Evolutionary conservation across 208 protist species (phyloP).

Genomic region (Wallacemonas rigidus): DNA sequence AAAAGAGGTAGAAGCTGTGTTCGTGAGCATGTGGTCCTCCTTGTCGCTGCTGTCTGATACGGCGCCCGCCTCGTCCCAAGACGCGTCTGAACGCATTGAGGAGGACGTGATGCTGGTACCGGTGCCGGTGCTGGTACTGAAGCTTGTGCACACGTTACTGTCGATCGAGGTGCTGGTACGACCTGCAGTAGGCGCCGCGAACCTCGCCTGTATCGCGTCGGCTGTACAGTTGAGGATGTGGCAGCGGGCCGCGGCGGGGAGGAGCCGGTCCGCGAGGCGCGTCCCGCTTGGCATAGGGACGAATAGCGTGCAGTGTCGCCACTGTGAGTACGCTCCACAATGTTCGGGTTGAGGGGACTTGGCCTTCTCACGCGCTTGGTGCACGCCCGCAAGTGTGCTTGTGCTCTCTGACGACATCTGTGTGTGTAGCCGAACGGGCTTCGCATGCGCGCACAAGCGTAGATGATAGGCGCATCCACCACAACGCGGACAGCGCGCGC

Average conservation of each 20-base stretch:
- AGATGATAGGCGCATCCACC: constrained; percentile 1
- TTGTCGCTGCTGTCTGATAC: neutral
- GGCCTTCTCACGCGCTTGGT: too few species aligned
- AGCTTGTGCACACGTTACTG: neutral
- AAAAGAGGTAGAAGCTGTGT: neutral
- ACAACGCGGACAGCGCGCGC: neutral
- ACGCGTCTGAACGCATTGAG: neutral
- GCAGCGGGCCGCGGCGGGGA: too few species aligned
- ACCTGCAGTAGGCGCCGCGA: too few species aligned
- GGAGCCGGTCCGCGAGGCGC: too few species aligned
- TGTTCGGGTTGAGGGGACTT: too few species aligned
- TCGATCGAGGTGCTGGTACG: too few species aligned
- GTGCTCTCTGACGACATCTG: neutral
- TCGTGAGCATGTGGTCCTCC: neutral
- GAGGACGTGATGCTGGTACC: neutral
- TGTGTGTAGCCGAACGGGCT: neutral
- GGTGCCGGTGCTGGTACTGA: neutral
- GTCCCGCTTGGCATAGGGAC: too few species aligned
- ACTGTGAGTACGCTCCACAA: too few species aligned
- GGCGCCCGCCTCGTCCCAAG: neutral
- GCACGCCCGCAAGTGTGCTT: neutral
- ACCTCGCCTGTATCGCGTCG: too few species aligned
- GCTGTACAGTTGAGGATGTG: too few species aligned
- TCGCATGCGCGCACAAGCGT: neutral
- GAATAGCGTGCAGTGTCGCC: too few species aligned